These are phyloP conservation scores for Populus trichocarpa DNA, from an alignment of 441 rosid species.

Conservation along the genomic window DNA sequence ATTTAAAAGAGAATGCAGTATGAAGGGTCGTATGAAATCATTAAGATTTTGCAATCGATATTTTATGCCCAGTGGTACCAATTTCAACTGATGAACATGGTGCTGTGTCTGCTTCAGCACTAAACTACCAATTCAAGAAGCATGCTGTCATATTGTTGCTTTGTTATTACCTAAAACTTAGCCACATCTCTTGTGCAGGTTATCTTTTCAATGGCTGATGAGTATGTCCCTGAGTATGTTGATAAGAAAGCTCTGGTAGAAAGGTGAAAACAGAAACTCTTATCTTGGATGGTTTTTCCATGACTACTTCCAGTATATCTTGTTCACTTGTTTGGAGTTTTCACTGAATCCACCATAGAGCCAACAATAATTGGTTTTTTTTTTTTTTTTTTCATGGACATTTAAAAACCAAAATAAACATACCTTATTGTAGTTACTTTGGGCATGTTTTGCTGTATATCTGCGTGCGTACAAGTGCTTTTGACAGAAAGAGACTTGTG, in stretches of 20 bases:
- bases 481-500: not conserved
- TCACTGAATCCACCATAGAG: not conserved
- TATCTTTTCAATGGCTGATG: slow-evolving; percentile 92
- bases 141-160: not conserved
- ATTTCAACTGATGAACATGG: not conserved
- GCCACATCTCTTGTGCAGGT: slow-evolving; percentile 43
- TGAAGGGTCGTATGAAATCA: not conserved
- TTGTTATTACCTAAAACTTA: not conserved
- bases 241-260: slow-evolving; percentile 83
- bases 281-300: not conserved
- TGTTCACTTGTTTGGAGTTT: not conserved
- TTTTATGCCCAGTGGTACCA: not conserved
- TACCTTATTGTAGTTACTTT: not conserved
- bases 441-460: not conserved
- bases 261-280: slow-evolving; percentile 42
- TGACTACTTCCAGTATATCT: not conserved
- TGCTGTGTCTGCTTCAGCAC: not conserved
- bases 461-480: not conserved
- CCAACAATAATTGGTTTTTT: not conserved
- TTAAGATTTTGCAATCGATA: not conserved
- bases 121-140: not conserved
- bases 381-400: not conserved
- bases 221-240: slow-evolving; percentile 80
- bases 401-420: not conserved
- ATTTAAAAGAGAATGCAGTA: not conserved